These are phyloP conservation scores for Avena atlantica DNA, from an alignment of 176 grass and related monocot genomes.

Conservation along the genomic window DNA sequence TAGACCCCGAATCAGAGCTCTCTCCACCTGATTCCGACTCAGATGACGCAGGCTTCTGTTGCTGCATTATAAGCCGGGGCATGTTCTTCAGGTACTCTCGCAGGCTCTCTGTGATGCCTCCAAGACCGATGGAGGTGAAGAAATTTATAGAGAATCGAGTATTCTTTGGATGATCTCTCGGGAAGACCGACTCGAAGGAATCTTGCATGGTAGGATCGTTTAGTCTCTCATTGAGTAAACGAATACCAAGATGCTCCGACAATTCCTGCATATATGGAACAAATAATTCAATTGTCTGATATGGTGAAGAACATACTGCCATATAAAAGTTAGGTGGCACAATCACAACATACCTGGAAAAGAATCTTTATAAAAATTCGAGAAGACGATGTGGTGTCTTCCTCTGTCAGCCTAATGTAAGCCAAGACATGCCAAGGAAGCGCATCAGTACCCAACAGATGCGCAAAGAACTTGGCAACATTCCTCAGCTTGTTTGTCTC, in stretches of 20 bases:
- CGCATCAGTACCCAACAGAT: conserved; percentile 85
- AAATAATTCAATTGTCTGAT: background rate
- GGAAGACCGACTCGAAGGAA: conserved; percentile 86
- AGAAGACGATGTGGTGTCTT: conserved; percentile 94
- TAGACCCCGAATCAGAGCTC: conserved; percentile 47
- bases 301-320: conserved; percentile 13
- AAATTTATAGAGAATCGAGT: conserved; percentile 92
- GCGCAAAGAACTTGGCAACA: conserved; percentile 96
- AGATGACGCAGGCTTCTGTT: conserved; percentile 61
- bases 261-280: conserved; percentile 60
- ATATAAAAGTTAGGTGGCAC: background rate
- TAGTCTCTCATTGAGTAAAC: conserved; percentile 80
- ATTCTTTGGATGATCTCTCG: conserved; percentile 93
- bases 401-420: conserved; percentile 93
- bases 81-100: conserved; percentile 96
- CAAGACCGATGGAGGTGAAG: conserved; percentile 94
- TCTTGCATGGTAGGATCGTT: conserved; percentile 87
- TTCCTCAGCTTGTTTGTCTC: conserved; percentile 96
- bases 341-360: conserved; percentile 76
- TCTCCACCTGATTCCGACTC: conserved; percentile 62
- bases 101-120: conserved; percentile 86
- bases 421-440: conserved; percentile 91
- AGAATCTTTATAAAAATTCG: conserved; percentile 98
- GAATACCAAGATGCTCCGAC: conserved; percentile 90
- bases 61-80: conserved; percentile 96